Conservation (phyloP, 768 basidiomycete species). For the Hericium rajendrae region DNA sequence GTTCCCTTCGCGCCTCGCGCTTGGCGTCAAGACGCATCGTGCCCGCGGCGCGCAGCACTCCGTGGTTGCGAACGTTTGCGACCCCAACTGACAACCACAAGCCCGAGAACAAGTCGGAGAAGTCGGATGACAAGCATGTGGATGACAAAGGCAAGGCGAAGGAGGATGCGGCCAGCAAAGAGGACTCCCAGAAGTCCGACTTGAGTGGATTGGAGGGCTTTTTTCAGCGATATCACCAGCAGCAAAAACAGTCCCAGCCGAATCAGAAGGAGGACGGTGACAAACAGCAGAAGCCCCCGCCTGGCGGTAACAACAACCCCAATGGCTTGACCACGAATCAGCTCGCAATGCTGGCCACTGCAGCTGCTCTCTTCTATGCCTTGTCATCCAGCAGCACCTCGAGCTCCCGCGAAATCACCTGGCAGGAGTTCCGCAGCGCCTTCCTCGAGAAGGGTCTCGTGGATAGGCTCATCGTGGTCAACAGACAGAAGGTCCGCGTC, state of each 20-base stretch:
- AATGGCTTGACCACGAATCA: slow-evolving; percentile 49
- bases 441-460: slow-evolving; percentile 96
- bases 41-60: too few species aligned
- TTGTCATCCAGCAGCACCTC: slow-evolving; percentile 38
- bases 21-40: slow-evolving; percentile 8
- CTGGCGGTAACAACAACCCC: slow-evolving; percentile 36
- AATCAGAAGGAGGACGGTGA: slow-evolving; percentile 20
- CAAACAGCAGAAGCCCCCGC: slow-evolving; percentile 34
- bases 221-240: slow-evolving; percentile 17
- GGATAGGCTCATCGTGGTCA: slow-evolving; percentile 87
- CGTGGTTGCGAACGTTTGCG: slow-evolving; percentile 5
- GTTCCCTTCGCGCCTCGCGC: slow-evolving; percentile 8
- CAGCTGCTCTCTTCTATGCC: slow-evolving; percentile 56
- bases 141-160: slow-evolving; percentile 5
- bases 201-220: slow-evolving; percentile 17
- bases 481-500: slow-evolving; percentile 83
- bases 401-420: slow-evolving; percentile 85
- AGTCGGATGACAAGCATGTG: not conserved
- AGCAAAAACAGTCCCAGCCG: slow-evolving; percentile 9
- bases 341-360: slow-evolving; percentile 46
- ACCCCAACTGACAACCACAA: slow-evolving; percentile 8
- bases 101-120: not conserved
- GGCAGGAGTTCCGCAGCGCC: slow-evolving; percentile 98
- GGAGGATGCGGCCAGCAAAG: slow-evolving; percentile 6
- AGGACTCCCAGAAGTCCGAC: slow-evolving; percentile 10